Conservation (phyloP, 2,329 filamentous ascomycete species). For the Beauveria sp. region DNA sequence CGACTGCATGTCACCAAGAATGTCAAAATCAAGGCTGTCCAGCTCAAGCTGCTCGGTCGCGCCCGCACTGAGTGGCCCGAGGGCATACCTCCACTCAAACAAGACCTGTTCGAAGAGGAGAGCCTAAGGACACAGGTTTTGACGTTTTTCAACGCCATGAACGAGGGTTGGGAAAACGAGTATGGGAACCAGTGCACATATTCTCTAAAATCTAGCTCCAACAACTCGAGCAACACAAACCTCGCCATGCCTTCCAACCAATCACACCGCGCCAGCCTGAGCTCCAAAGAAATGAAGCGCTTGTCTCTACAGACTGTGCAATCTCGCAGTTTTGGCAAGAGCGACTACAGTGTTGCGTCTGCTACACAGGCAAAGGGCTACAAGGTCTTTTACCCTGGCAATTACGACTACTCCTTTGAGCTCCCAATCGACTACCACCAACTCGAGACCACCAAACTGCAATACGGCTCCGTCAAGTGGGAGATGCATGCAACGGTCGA, state of each 20-base stretch:
- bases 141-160: slow-evolving; percentile 82
- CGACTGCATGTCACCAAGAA: slow-evolving; percentile 79
- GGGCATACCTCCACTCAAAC: slow-evolving; percentile 81
- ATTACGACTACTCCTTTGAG: slow-evolving; percentile 68
- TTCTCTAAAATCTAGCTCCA: slow-evolving; percentile 32
- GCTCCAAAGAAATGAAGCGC: slow-evolving; percentile 50
- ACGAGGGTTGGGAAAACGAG: slow-evolving; percentile 51
- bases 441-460: slow-evolving; percentile 81
- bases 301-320: slow-evolving; percentile 75
- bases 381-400: slow-evolving; percentile 72
- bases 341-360: slow-evolving; percentile 60
- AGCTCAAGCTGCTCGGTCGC: slow-evolving; percentile 75
- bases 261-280: slow-evolving; percentile 21
- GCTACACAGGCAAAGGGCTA: slow-evolving; percentile 61
- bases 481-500: slow-evolving; percentile 80
- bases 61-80: slow-evolving; percentile 95
- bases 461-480: slow-evolving; percentile 81
- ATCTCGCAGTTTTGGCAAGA: slow-evolving; percentile 78
- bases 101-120: slow-evolving; percentile 76
- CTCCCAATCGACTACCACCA: slow-evolving; percentile 82
- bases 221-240: slow-evolving; percentile 29
- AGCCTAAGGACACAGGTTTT: slow-evolving; percentile 81
- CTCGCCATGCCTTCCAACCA: slow-evolving; percentile 18
- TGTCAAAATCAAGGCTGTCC: slow-evolving; percentile 87
- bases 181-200: slow-evolving; percentile 59